These are phyloP conservation scores for Salisapilia sapeloensis DNA, from an alignment of 352 stramenopile genomes.

Conservation along the genomic window DNA sequence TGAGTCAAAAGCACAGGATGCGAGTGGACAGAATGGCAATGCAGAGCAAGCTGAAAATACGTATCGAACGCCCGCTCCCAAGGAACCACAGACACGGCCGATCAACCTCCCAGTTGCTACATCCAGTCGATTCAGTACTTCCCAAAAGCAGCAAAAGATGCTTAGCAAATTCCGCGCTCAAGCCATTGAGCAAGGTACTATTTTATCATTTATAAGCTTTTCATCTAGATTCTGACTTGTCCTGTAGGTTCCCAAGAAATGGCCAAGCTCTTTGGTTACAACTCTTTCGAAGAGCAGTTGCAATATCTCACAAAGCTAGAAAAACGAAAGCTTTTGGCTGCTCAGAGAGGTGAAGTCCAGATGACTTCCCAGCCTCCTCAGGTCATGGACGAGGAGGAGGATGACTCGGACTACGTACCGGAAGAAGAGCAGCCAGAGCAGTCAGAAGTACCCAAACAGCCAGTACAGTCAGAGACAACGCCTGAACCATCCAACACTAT, in stretches of 20 bases:
- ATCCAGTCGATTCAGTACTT: conserved; percentile 4
- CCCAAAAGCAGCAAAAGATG: conserved; percentile 46
- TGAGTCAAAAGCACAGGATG: neutral
- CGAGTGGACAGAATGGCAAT: neutral
- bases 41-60: neutral
- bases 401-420: conserved; percentile 1
- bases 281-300: conserved; percentile 51
- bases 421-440: neutral
- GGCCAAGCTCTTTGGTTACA: conserved; percentile 66
- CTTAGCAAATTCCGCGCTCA: conserved; percentile 27
- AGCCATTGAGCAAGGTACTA: conserved; percentile 33
- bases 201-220: neutral
- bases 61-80: conserved; percentile 8
- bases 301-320: conserved; percentile 48
- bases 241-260: conserved; percentile 22
- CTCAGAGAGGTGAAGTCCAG: conserved; percentile 1
- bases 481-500: too few species aligned
- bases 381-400: neutral
- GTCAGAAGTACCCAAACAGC: neutral
- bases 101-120: conserved; percentile 36
- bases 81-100: conserved; percentile 13
- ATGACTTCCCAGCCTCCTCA: neutral
- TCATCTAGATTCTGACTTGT: neutral
- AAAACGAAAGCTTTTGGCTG: conserved; percentile 25
- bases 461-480: neutral